These are phyloP conservation scores for Plantago ovata DNA, from an alignment of 257 asterid genomes.

Conservation along the genomic window DNA sequence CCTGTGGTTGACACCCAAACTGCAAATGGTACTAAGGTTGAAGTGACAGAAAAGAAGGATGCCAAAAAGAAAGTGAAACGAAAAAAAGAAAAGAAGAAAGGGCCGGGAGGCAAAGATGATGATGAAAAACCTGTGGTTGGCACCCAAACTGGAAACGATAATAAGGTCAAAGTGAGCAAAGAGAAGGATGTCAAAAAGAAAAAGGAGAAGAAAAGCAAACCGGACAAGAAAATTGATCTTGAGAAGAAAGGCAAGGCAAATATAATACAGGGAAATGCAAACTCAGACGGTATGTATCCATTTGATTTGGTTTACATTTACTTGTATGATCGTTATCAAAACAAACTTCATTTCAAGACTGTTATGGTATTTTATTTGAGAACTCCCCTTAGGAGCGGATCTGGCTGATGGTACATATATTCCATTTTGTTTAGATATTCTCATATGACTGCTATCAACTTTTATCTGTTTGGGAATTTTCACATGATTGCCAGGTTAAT, in stretches of 20 bases:
- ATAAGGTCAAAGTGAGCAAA: conserved; percentile 23
- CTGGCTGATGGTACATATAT: too few relatives aligned
- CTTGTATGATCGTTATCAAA: conserved; percentile 2
- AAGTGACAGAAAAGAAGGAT: too few relatives aligned
- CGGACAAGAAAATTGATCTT: conserved; percentile 33
- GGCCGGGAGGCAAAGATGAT: conserved; percentile 17
- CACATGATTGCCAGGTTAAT: background rate
- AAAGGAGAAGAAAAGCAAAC: conserved; percentile 36
- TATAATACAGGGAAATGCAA: conserved; percentile 29
- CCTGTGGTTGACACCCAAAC: conserved; percentile 26
- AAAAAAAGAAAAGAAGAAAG: too few relatives aligned
- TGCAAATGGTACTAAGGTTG: conserved; percentile 27
- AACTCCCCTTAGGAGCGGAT: too few relatives aligned
- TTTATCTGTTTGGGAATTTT: background rate
- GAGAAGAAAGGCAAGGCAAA: conserved; percentile 27
- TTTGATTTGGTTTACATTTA: conserved; percentile 8
- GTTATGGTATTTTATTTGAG: too few relatives aligned
- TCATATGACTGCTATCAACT: conserved; percentile 5
- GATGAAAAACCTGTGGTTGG: conserved; percentile 32
- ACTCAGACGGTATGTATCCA: conserved; percentile 47
- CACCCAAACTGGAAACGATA: conserved; percentile 25
- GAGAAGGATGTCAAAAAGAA: conserved; percentile 33
- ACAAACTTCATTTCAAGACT: background rate
- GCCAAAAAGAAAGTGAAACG: too few relatives aligned
- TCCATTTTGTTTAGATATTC: conserved; percentile 7